These are phyloP conservation scores for Pythium aristosporum DNA, from an alignment of 352 stramenopile species.

Conservation along the genomic window DNA sequence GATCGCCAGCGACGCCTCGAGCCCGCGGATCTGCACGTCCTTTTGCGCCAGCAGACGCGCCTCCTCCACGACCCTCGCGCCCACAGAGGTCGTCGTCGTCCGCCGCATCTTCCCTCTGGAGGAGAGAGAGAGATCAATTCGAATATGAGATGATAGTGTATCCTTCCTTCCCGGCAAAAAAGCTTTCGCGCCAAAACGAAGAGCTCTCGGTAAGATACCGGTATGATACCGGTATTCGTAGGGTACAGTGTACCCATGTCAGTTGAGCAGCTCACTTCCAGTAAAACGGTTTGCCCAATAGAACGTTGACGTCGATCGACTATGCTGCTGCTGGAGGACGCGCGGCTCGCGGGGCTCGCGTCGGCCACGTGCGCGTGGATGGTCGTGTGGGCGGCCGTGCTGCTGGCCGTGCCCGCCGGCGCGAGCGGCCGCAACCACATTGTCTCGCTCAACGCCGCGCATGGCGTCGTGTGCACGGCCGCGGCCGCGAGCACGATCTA, in stretches of 20 bases:
- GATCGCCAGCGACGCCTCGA: conserved; percentile 46
- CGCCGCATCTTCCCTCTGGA: conserved; percentile 1
- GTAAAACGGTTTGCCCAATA: neutral
- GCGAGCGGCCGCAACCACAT: conserved; percentile 57
- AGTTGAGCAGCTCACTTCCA: neutral
- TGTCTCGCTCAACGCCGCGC: conserved; percentile 62
- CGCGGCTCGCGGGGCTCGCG: conserved; percentile 37
- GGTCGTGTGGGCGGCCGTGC: conserved; percentile 46
- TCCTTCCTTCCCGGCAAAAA: conserved; percentile 4
- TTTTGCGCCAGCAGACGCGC: conserved; percentile 8
- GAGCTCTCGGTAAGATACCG: conserved; percentile 8
- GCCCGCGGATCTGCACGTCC: conserved; percentile 31
- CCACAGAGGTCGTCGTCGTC: neutral
- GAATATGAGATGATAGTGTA: conserved; percentile 4
- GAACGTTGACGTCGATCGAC: neutral
- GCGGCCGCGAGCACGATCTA: conserved; percentile 44
- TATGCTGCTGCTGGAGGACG: conserved; percentile 18
- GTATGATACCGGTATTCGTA: conserved; percentile 1
- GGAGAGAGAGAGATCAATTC: neutral
- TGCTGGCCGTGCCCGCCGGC: conserved; percentile 44
- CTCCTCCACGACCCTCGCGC: neutral
- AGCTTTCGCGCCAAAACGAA: conserved; percentile 18
- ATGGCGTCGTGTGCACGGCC: conserved; percentile 63
- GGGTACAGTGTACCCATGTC: conserved; percentile 3
- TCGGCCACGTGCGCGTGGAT: conserved; percentile 41